A percentile compares a stretch with the other conserved stretches of the same genome.
These are phyloP conservation scores for Calophaca sinica DNA, from an alignment of 306 rosid species.

Conservation along the genomic window DNA sequence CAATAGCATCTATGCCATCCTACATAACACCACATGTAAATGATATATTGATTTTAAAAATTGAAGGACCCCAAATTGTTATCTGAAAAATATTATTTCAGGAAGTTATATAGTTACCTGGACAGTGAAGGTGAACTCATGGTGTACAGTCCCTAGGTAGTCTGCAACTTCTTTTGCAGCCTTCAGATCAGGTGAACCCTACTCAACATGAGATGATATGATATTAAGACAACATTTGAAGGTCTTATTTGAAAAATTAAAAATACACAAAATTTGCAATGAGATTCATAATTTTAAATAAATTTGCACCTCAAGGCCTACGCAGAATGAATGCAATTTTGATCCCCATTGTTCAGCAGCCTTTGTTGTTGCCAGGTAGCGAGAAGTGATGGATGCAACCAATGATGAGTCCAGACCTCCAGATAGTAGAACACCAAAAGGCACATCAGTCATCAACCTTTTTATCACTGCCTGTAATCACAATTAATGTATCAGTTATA, in stretches of 20 bases:
- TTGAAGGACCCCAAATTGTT: background rate
- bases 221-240: constrained; percentile 16
- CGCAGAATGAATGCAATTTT: constrained; percentile 91
- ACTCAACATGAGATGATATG: constrained; percentile 30
- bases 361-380: constrained; percentile 79
- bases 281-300: background rate
- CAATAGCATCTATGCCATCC: constrained; percentile 98
- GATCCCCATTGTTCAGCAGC: constrained; percentile 97
- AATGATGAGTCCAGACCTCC: constrained; percentile 95
- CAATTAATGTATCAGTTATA: constrained; percentile 9
- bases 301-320: constrained; percentile 74
- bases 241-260: background rate
- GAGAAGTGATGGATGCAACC: constrained; percentile 95
- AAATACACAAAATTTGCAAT: background rate
- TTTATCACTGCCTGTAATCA: constrained; percentile 83
- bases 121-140: constrained; percentile 85
- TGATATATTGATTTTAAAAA: background rate
- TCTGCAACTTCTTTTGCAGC: constrained; percentile 96
- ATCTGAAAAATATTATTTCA: background rate
- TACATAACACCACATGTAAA: constrained; percentile 40
- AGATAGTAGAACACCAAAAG: constrained; percentile 91
- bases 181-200: constrained; percentile 99
- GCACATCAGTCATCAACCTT: constrained; percentile 97
- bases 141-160: constrained; percentile 89
- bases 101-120: constrained; percentile 62